These are phyloP conservation scores for Backusella luteola DNA, from an alignment of 192 early-diverging fungal species.

Conservation along the genomic window DNA sequence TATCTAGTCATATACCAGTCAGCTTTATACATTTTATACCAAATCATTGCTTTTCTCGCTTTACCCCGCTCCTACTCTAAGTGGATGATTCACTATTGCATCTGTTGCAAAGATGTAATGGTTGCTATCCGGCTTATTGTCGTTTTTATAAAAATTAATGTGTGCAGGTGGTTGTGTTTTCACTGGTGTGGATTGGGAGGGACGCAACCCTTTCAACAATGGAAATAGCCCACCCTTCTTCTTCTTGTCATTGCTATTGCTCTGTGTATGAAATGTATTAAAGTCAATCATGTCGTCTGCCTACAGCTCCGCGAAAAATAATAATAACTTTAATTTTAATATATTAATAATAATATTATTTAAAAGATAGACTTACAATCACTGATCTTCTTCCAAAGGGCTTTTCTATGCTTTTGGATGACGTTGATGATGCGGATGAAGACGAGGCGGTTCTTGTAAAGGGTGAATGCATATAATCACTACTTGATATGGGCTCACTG, in stretches of 20 bases:
- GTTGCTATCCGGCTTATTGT: neutral
- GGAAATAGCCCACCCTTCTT: slow-evolving; percentile 2
- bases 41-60: neutral
- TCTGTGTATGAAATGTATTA: neutral
- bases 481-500: neutral
- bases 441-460: neutral
- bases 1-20: slow-evolving; percentile 13
- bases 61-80: slow-evolving; percentile 35
- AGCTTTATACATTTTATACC: neutral
- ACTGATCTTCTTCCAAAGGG: slow-evolving; percentile 8
- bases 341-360: too few species aligned
- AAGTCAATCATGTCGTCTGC: slow-evolving; percentile 7
- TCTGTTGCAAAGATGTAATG: slow-evolving; percentile 31
- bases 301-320: neutral
- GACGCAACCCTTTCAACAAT: neutral
- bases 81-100: slow-evolving; percentile 40
- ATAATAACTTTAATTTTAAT: too few species aligned
- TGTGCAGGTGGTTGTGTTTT: slow-evolving; percentile 2
- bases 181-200: slow-evolving; percentile 25
- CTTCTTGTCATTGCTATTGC: neutral
- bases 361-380: neutral
- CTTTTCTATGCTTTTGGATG: slow-evolving; percentile 7
- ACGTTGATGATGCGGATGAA: neutral
- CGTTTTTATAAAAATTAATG: slow-evolving; percentile 33
- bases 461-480: neutral